Evolutionary conservation across 495 filamentous ascomycete species (phyloP).

Genomic region (Penicillium lividum): DNA sequence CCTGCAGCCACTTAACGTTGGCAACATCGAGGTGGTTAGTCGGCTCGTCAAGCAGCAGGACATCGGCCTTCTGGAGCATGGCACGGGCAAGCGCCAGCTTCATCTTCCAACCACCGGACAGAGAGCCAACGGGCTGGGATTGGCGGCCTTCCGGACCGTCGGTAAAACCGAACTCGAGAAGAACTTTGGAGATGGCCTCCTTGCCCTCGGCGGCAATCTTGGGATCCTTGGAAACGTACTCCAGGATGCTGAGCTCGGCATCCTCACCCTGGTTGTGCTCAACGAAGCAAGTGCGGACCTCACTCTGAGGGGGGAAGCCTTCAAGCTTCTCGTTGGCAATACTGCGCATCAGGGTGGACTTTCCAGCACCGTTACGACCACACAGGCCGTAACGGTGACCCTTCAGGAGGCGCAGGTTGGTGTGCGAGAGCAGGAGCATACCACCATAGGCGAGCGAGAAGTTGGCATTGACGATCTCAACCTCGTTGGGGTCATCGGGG

Average conservation of each 20-base stretch:
- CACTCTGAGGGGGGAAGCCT: conserved; percentile 89
- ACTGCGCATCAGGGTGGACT: conserved; percentile 96
- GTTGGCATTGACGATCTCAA: conserved; percentile 95
- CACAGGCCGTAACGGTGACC: conserved; percentile 97
- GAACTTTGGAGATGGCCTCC: conserved; percentile 78
- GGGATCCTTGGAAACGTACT: conserved; percentile 86
- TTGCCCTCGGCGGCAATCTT: conserved; percentile 69
- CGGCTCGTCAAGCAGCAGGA: conserved; percentile 95
- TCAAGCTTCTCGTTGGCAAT: conserved; percentile 96
- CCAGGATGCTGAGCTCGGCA: conserved; percentile 90
- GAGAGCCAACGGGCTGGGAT: conserved; percentile 81
- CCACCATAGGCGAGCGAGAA: conserved; percentile 98
- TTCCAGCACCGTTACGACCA: conserved; percentile 94
- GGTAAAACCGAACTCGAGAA: conserved; percentile 92
- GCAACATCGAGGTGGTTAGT: conserved; percentile 98
- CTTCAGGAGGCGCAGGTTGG: conserved; percentile 90
- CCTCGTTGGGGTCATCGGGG: conserved; percentile 81
- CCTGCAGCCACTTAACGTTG: conserved; percentile 93
- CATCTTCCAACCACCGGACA: conserved; percentile 99
- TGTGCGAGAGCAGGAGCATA: conserved; percentile 96
- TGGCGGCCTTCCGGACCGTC: conserved; percentile 86
- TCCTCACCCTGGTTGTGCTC: conserved; percentile 99
- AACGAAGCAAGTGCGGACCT: conserved; percentile 94
- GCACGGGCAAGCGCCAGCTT: conserved; percentile 95
- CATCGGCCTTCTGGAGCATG: conserved; percentile 95